Evolutionary conservation across 768 basidiomycete species (phyloP).

Genomic region (Mycena haematopus): DNA sequence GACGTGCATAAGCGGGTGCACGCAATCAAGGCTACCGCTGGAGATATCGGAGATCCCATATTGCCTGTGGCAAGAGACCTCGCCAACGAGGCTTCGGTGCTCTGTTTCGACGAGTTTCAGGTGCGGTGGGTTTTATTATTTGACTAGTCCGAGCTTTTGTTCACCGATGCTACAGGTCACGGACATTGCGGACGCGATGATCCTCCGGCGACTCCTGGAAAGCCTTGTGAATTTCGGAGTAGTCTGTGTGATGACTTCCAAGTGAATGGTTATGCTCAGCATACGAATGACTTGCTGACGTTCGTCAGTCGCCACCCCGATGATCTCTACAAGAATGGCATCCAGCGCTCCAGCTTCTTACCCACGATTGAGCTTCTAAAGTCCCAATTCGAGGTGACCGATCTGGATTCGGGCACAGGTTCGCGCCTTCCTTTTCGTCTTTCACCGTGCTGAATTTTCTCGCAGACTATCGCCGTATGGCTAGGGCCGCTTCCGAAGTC

Average conservation of each 20-base stretch:
- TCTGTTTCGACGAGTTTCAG: slow-evolving; percentile 99
- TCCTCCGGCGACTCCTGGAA: slow-evolving; percentile 88
- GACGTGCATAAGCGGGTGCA: slow-evolving; percentile 96
- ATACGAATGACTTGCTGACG: slow-evolving; percentile 1
- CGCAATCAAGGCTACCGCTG: slow-evolving; percentile 75
- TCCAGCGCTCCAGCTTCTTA: slow-evolving; percentile 92
- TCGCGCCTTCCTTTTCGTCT: slow-evolving; percentile 26
- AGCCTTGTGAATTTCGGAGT: slow-evolving; percentile 87
- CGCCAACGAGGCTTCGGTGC: slow-evolving; percentile 80
- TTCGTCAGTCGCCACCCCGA: slow-evolving; percentile 88
- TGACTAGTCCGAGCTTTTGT: not conserved
- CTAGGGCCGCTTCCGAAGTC: slow-evolving; percentile 90
- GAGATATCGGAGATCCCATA: slow-evolving; percentile 82
- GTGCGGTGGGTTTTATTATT: slow-evolving; percentile 46
- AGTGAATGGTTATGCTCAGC: slow-evolving; percentile 60
- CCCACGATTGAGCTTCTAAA: slow-evolving; percentile 96
- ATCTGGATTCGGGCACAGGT: slow-evolving; percentile 97
- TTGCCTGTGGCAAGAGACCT: slow-evolving; percentile 86
- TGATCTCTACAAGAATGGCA: slow-evolving; percentile 98
- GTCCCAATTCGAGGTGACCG: slow-evolving; percentile 82
- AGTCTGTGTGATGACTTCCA: slow-evolving; percentile 95
- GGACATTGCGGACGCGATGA: slow-evolving; percentile 99
- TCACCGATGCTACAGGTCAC: slow-evolving; percentile 65
- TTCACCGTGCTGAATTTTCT: slow-evolving; percentile 9
- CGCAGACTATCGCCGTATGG: slow-evolving; percentile 92